Percentiles rank a stretch among this genome's conserved stretches.
These are phyloP conservation scores for Pichia sporocuriosa DNA, from an alignment of 805 yeast genomes.

Conservation along the genomic window DNA sequence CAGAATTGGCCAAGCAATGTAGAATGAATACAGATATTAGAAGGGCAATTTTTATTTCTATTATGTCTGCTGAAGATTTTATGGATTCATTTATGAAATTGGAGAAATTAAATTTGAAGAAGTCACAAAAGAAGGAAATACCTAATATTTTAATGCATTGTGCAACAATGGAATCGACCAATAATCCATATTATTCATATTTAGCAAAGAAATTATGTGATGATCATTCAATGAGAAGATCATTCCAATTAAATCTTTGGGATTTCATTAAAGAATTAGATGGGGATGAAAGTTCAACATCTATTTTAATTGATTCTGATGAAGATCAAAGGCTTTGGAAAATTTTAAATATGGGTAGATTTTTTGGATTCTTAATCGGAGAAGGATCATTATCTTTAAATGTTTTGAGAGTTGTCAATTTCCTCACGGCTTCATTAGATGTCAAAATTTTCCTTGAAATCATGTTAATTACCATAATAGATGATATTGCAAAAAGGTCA, in stretches of 20 bases:
- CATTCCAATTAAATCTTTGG: constrained; percentile 88
- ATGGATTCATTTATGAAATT: constrained; percentile 79
- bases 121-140: constrained; percentile 77
- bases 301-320: constrained; percentile 35
- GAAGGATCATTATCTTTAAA: constrained; percentile 72
- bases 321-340: constrained; percentile 54
- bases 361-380: constrained; percentile 70
- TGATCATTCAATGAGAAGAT: constrained; percentile 66
- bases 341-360: constrained; percentile 67
- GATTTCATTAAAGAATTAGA: constrained; percentile 72
- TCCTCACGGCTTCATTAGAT: constrained; percentile 57
- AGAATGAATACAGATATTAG: constrained; percentile 95
- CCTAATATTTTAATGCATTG: constrained; percentile 84
- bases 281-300: constrained; percentile 30
- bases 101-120: constrained; percentile 72
- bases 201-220: constrained; percentile 74
- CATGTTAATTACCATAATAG: constrained; percentile 59
- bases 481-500: constrained; percentile 56
- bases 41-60: constrained; percentile 85
- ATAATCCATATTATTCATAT: constrained; percentile 85
- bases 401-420: constrained; percentile 64
- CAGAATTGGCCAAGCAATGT: constrained; percentile 75
- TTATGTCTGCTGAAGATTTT: constrained; percentile 93
- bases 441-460: constrained; percentile 67
- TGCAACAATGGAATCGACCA: constrained; percentile 70